Base-by-base conservation (phyloP, 345 rosid species). In the Microcos paniculata region DNA sequence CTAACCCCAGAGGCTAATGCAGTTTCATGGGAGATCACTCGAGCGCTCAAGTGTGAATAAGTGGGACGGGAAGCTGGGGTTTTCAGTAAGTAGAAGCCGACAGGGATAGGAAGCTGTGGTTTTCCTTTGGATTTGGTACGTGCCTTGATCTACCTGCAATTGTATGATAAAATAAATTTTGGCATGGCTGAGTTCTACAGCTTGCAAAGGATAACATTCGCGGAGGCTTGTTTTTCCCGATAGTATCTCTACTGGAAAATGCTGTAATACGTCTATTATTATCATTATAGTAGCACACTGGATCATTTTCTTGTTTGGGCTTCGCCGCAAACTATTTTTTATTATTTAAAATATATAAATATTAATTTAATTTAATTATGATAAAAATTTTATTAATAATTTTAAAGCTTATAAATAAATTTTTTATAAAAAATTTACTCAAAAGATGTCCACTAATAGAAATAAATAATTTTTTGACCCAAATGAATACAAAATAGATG, bases 1-100 rank as follows among this genome's bases (percentile, higher is more conserved):
- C 71, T 55, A 28, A 33, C 66, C 33, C 69, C 14, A 33, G 85
- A 80, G 52, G 75, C 57, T 8, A 79, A 79, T 42, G 80, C 64
- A 11, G 78, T 80, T 73, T 64, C 85, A 42, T 92, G 99, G 98
- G 99, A 96, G 88, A 94, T 94, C 76, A 89, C 97, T 11, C 85
- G 92, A 28, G 95, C 98, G 12, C 82, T 86, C 77, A 92, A 89
- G 81, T 69, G 62, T 10, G 84, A 77, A 9, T 86, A 71, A 35
- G 40, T 55, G 13, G 31, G 52, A 59, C 28, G 5, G n/a, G 38
- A 59, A 59, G 40, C 40, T 30, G 10, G 28, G 35, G 1, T 19
- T 58, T 58, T 31, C 26, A n/a, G n/a, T n/a, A n/a, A n/a, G n/a
- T n/a, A n/a, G n/a, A n/a, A n/a, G n/a, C n/a, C 14, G 19, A 4